Evolutionary conservation across 2,329 filamentous ascomycete genomes (phyloP).

Genomic region (Immersiporthe knoxdaviesiana): DNA sequence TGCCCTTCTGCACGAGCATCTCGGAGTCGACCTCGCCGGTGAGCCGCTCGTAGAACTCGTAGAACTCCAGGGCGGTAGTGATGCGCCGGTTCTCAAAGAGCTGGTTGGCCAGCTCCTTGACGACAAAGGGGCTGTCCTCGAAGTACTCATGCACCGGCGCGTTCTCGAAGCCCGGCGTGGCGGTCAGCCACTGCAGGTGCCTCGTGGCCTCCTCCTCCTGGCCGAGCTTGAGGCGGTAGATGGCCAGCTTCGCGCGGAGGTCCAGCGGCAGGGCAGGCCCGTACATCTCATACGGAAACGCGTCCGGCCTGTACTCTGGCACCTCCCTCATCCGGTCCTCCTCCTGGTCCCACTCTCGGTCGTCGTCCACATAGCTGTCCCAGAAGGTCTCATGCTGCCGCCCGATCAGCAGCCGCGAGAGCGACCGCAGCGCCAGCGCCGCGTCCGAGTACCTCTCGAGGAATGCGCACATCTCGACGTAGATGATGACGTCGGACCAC

Average conservation of each 20-base stretch:
- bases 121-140: constrained; percentile 75
- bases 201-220: constrained; percentile 72
- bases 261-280: constrained; percentile 78
- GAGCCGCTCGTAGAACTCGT: constrained; percentile 56
- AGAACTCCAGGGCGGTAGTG: constrained; percentile 56
- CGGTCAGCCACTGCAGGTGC: constrained; percentile 74
- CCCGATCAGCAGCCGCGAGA: constrained; percentile 83
- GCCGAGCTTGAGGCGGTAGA: constrained; percentile 76
- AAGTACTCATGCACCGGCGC: constrained; percentile 53
- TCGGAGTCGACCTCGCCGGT: constrained; percentile 55
- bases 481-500: constrained; percentile 87
- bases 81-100: constrained; percentile 45
- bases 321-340: constrained; percentile 69
- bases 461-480: constrained; percentile 77
- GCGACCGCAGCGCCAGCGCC: constrained; percentile 68
- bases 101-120: constrained; percentile 65
- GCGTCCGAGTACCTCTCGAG: constrained; percentile 66
- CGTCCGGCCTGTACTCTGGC: constrained; percentile 60
- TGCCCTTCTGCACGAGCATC: constrained; percentile 59
- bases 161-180: constrained; percentile 49
- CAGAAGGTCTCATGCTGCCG: constrained; percentile 75
- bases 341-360: constrained; percentile 85
- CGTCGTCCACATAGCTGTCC: constrained; percentile 72
- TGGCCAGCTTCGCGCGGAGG: constrained; percentile 79
- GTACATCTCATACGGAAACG: constrained; percentile 63